Base-by-base conservation (phyloP, 78 protist genomes). In the Monocercomonoides exilis region DNA sequence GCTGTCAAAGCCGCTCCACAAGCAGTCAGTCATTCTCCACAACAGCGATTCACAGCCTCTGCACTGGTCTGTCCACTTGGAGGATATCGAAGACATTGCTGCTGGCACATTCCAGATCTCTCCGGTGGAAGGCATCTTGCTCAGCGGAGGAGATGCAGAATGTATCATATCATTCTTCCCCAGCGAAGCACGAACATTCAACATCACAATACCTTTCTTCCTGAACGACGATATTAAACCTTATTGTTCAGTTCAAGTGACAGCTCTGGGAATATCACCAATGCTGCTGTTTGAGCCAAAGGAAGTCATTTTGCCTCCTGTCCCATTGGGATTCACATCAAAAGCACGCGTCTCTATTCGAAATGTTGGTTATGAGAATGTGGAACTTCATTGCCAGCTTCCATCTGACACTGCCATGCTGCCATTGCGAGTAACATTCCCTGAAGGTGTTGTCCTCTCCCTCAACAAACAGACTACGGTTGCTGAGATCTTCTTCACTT, bases 311-410 rank as follows among this genome's bases (percentile, higher is more conserved):
- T 89, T 93, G 41, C 93, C 93, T 2, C 21, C 43, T 5, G 92
- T 88, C 4, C 94, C 95, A 0, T 77, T 90, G 77, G 93, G 91
- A 29, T 1, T 82, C 45, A 0, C 46, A 44, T 1, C 92, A 1
- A 0, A 0, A 11, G 87, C 80, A 29, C 38, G 89, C 11, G 84
- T 93, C 79, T 0, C 0, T 86, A 42, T 93, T 80, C 36, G 64
- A 46, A 90, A 88, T 64, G 84, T 89, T 41, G 95, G 95, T 11
- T 91, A 93, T 87, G 93, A 93, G 33, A 43, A 70, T 41, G 63
- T 87, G 1, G 90, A 91, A 42, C 2, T 93, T 33, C 0, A 36
- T 43, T 84, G 80, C 86, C 0, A 34, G 84, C 80, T 89, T 33
- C 90, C 92, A 0, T 41, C 77, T 2, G 95, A 93, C 41, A 21